A percentile compares a stretch with the other conserved stretches of the same genome.
Evolutionary conservation across 441 rosid genomes (phyloP).

Genomic region (Iberis amara): DNA sequence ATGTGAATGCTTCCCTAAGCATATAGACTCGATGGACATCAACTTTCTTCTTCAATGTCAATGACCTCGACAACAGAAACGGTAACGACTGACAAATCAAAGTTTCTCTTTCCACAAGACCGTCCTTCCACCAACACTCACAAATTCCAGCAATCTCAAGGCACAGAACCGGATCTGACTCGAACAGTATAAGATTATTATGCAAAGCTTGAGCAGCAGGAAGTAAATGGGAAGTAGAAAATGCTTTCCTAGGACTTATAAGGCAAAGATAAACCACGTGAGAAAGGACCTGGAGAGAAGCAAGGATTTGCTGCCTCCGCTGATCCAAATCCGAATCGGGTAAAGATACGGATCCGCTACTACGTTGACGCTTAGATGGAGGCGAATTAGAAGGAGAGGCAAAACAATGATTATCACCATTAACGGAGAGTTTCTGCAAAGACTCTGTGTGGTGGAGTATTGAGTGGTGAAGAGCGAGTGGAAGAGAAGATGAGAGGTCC

Average conservation of each 20-base stretch:
- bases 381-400: slow-evolving; percentile 47
- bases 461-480: slow-evolving; percentile 41
- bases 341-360: slow-evolving; percentile 32
- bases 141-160: slow-evolving; percentile 60
- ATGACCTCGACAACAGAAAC: slow-evolving; percentile 62
- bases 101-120: slow-evolving; percentile 43
- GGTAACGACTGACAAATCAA: slow-evolving; percentile 80
- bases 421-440: slow-evolving; percentile 28
- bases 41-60: slow-evolving; percentile 76
- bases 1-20: slow-evolving; percentile 63
- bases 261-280: slow-evolving; percentile 44
- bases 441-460: slow-evolving; percentile 38
- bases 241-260: slow-evolving; percentile 45
- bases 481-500: slow-evolving; percentile 47
- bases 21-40: slow-evolving; percentile 76
- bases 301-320: slow-evolving; percentile 31
- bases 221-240: slow-evolving; percentile 43
- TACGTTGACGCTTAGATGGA: slow-evolving; percentile 61
- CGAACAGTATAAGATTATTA: slow-evolving; percentile 58
- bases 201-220: slow-evolving; percentile 58
- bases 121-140: slow-evolving; percentile 79
- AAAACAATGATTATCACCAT: slow-evolving; percentile 19
- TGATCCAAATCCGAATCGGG: slow-evolving; percentile 10
- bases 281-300: slow-evolving; percentile 44
- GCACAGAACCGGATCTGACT: slow-evolving; percentile 54